Conservation (phyloP, 2,329 filamentous ascomycete species). For the Penicillium glabrum region DNA sequence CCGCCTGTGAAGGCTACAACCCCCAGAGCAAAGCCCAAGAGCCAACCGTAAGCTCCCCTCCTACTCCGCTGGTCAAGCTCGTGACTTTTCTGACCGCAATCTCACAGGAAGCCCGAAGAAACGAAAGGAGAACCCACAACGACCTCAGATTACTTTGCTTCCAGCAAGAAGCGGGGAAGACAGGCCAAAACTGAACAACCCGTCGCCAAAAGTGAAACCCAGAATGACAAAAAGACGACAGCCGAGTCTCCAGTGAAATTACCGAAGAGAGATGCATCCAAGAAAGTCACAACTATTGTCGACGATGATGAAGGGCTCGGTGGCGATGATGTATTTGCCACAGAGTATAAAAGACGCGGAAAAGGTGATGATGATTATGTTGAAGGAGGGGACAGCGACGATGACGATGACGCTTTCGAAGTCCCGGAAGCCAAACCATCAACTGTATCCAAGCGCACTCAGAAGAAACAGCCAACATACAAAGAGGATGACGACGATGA, state of each 20-base stretch:
- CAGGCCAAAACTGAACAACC: background rate
- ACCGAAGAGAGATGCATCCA: conserved; percentile 2
- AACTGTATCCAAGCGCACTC: conserved; percentile 49
- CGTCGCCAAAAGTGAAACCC: background rate
- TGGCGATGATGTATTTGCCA: conserved; percentile 82
- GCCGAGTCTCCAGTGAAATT: conserved; percentile 18
- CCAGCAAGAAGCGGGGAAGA: conserved; percentile 56
- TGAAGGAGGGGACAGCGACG: conserved; percentile 52
- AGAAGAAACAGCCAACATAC: conserved; percentile 31
- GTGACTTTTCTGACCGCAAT: background rate
- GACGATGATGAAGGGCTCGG: conserved; percentile 63
- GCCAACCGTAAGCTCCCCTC: conserved; percentile 46
- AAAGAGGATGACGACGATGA: conserved; percentile 51
- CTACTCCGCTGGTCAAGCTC: background rate
- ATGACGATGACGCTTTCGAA: conserved; percentile 63
- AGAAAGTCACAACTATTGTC: conserved; percentile 37
- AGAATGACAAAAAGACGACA: conserved; percentile 14
- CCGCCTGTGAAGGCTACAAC: conserved; percentile 40
- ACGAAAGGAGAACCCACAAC: conserved; percentile 58
- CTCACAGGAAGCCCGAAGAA: conserved; percentile 48
- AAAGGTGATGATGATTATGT: conserved; percentile 69
- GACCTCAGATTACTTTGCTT: conserved; percentile 63
- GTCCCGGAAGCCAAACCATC: conserved; percentile 63
- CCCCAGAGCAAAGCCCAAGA: conserved; percentile 35
- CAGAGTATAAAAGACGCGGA: conserved; percentile 64